phyloP scores from a whole-genome alignment of 2,329 filamentous ascomycete genomes.

The Coniochaeta pulveracea region DNA sequence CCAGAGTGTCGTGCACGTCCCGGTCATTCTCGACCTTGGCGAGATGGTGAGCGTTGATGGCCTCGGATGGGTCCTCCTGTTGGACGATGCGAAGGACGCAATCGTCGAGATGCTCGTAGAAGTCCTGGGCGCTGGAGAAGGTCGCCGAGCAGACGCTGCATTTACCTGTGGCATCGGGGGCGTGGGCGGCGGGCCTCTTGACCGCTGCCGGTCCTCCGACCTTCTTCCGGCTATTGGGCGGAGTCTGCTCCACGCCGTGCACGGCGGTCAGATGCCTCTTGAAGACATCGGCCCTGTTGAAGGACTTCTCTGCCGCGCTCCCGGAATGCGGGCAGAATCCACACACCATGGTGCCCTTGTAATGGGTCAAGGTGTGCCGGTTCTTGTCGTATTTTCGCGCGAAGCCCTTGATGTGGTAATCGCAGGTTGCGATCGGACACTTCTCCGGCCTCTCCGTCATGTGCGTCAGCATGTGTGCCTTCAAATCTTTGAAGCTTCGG shows the following conservation, averaged over 20 bases:
- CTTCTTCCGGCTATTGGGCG: slow-evolving; percentile 83
- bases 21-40: slow-evolving; percentile 55
- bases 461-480: slow-evolving; percentile 91
- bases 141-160: slow-evolving; percentile 89
- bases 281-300: slow-evolving; percentile 92
- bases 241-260: slow-evolving; percentile 85
- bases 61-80: slow-evolving; percentile 58
- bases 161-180: slow-evolving; percentile 76
- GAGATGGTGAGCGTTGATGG: slow-evolving; percentile 55
- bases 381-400: slow-evolving; percentile 96
- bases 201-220: slow-evolving; percentile 25
- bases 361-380: slow-evolving; percentile 84
- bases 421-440: slow-evolving; percentile 84
- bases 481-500: slow-evolving; percentile 79
- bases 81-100: slow-evolving; percentile 62
- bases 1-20: slow-evolving; percentile 49
- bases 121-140: slow-evolving; percentile 90
- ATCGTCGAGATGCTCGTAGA: slow-evolving; percentile 91
- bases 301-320: slow-evolving; percentile 83
- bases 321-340: slow-evolving; percentile 88
- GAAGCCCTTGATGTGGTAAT: slow-evolving; percentile 87
- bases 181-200: slow-evolving; percentile 61
- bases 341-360: slow-evolving; percentile 96
- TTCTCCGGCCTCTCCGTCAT: slow-evolving; percentile 86
- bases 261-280: slow-evolving; percentile 87